These are phyloP conservation scores for Fistulinella cinereoalba DNA, from an alignment of 1,284 basidiomycete species.

Conservation along the genomic window DNA sequence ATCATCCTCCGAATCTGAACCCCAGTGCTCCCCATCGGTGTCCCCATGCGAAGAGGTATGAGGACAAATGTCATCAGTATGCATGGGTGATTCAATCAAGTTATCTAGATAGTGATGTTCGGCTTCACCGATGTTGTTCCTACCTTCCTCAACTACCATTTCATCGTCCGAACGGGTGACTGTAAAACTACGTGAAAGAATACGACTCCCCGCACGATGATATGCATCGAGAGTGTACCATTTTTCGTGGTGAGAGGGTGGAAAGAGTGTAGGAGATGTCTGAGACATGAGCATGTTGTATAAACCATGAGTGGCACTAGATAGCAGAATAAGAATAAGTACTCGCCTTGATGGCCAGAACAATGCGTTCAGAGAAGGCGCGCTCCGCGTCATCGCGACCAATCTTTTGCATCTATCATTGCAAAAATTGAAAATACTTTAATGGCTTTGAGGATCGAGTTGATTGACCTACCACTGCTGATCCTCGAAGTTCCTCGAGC, in stretches of 20 bases:
- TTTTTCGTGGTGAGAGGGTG: conserved; percentile 40
- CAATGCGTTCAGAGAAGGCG: conserved; percentile 65
- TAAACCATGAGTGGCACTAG: neutral
- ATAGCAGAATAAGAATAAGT: neutral
- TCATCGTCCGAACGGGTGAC: conserved; percentile 59
- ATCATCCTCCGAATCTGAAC: conserved; percentile 59
- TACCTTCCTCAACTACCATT: conserved; percentile 26
- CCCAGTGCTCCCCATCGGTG: conserved; percentile 28
- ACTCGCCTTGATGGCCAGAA: conserved; percentile 65
- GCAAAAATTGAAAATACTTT: neutral
- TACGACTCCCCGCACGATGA: conserved; percentile 91
- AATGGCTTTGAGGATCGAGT: neutral
- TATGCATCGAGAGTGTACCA: conserved; percentile 77
- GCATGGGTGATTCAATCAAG: conserved; percentile 45
- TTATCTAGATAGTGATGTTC: conserved; percentile 18
- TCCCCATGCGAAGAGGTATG: conserved; percentile 26
- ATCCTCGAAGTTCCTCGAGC: conserved; percentile 76
- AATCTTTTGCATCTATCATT: conserved; percentile 65
- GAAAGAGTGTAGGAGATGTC: conserved; percentile 74
- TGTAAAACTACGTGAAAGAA: conserved; percentile 88
- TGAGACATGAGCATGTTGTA: conserved; percentile 26
- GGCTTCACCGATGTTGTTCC: conserved; percentile 29
- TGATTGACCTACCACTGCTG: conserved; percentile 68
- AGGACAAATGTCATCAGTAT: conserved; percentile 43
- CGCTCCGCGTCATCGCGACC: conserved; percentile 82